These are phyloP conservation scores for Lentinula lateritia DNA, from an alignment of 768 basidiomycete species.

Conservation along the genomic window DNA sequence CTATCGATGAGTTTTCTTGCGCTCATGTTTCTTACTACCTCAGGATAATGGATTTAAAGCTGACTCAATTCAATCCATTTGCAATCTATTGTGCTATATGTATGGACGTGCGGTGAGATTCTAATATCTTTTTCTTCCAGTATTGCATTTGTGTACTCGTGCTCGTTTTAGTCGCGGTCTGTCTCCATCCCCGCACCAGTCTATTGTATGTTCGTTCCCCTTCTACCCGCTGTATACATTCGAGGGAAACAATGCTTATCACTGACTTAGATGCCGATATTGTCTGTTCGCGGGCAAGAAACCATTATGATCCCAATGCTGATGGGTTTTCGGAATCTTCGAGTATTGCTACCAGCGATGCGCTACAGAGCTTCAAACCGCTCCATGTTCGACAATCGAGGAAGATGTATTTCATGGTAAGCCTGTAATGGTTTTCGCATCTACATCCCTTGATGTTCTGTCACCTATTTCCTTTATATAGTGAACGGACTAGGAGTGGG, in stretches of 20 bases:
- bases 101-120: constrained; percentile 53
- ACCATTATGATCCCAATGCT: constrained; percentile 52
- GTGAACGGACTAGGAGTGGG: no score
- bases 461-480: no score
- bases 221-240: no score
- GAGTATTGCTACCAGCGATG: constrained; percentile 20
- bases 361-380: constrained; percentile 47
- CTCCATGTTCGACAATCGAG: constrained; percentile 28
- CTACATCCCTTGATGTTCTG: no score
- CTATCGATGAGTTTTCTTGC: background rate
- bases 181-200: constrained; percentile 85
- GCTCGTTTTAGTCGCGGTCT: constrained; percentile 50
- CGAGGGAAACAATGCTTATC: background rate
- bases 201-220: constrained; percentile 51
- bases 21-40: background rate
- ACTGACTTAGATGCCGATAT: constrained; percentile 61
- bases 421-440: background rate
- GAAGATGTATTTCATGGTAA: constrained; percentile 34
- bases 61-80: constrained; percentile 63
- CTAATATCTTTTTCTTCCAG: background rate
- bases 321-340: constrained; percentile 36
- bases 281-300: constrained; percentile 61
- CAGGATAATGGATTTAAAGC: constrained; percentile 56
- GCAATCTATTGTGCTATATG: constrained; percentile 73
- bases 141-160: no score